Evolutionary conservation across 192 early-diverging fungal species (phyloP), one percentile per base, ranked within the genome.

Genomic region (Coemansia sp.): DNA sequence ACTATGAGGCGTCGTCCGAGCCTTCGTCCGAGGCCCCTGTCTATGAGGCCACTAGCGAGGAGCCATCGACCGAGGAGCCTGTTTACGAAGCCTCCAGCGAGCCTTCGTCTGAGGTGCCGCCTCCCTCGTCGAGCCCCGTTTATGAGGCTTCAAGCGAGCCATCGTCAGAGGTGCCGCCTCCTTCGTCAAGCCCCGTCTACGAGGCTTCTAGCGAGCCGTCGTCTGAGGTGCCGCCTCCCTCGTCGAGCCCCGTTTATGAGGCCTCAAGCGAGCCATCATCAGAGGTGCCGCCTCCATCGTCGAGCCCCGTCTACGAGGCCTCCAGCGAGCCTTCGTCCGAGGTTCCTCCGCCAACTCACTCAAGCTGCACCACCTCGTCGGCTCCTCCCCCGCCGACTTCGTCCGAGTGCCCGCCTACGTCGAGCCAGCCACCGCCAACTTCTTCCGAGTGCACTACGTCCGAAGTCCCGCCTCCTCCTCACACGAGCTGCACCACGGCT

Each of bases 11-110:
- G 9, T 38, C 41, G 1, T 47, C 36, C 5, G 58, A 70, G 23
- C 19, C 50, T 13, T 64, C 68, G 8, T 46, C 60, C 3, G 61
- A 63, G 29, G 51, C 59, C 2, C 54, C 47, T n/a, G 45, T 34
- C 19, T 52, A 51, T 19, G 51, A 68, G 26, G 41, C 31, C n/a
- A 51, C 52, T 32, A 52, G 38, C 31, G 68, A 69, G 40, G 51
- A 52, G 40, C 51, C 65, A n/a, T 51, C 65, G 0, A 38, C 35
- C 11, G 57, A 42, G 17, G 47, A 59, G 18, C 50, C 58, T 1
- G 43, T 43, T 9, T 51, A 51, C 3, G 22, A 15, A 22, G 17
- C 52, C n/a, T 30, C 43, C 9, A 53, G 32, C 32, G 50, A 53
- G 22, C 39, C 58, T 1, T 55, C 60, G 1, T 26, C 43, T 3